A percentile compares a stretch with the other conserved stretches of the same genome.
Evolutionary conservation across 2,329 filamentous ascomycete genomes (phyloP).

Genomic region (Talaromyces sp.): DNA sequence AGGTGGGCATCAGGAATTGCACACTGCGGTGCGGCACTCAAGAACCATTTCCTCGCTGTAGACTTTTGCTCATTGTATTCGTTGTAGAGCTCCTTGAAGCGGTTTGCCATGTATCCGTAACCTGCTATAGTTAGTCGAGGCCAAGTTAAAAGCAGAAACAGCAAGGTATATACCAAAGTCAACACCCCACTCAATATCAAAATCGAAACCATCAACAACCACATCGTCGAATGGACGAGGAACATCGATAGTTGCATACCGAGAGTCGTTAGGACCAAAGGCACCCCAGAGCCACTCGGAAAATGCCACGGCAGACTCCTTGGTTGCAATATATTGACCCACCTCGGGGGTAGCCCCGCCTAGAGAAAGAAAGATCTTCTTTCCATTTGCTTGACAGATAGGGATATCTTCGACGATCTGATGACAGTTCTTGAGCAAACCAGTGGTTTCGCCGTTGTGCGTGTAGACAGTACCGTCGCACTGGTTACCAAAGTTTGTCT

Average conservation of each 20-base stretch:
- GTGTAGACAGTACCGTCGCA: slow-evolving; percentile 45
- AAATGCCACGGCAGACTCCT: slow-evolving; percentile 43
- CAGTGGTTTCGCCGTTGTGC: slow-evolving; percentile 35
- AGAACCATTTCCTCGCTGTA: slow-evolving; percentile 40
- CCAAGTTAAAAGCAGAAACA: not conserved
- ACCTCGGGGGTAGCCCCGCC: slow-evolving; percentile 41
- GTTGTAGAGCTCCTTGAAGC: slow-evolving; percentile 43
- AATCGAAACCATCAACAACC: slow-evolving; percentile 53
- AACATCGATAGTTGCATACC: slow-evolving; percentile 30
- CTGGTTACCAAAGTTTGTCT: slow-evolving; percentile 57
- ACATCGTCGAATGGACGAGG: slow-evolving; percentile 51
- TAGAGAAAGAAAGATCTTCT: slow-evolving; percentile 48
- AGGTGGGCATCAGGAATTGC: slow-evolving; percentile 48
- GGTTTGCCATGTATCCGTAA: slow-evolving; percentile 49
- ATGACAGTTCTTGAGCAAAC: slow-evolving; percentile 44
- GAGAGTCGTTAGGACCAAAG: slow-evolving; percentile 44
- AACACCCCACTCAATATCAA: slow-evolving; percentile 52
- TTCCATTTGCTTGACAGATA: slow-evolving; percentile 42
- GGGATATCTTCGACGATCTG: slow-evolving; percentile 45
- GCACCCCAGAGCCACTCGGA: slow-evolving; percentile 51
- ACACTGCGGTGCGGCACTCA: slow-evolving; percentile 54
- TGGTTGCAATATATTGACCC: slow-evolving; percentile 42
- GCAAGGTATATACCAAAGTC: slow-evolving; percentile 41
- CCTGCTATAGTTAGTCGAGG: slow-evolving; percentile 25
- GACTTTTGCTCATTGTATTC: slow-evolving; percentile 27